A percentile compares a stretch with the other conserved stretches of the same genome.
These are phyloP conservation scores for Cercospora citrullina DNA, from an alignment of 2,329 filamentous ascomycete species.

Conservation along the genomic window DNA sequence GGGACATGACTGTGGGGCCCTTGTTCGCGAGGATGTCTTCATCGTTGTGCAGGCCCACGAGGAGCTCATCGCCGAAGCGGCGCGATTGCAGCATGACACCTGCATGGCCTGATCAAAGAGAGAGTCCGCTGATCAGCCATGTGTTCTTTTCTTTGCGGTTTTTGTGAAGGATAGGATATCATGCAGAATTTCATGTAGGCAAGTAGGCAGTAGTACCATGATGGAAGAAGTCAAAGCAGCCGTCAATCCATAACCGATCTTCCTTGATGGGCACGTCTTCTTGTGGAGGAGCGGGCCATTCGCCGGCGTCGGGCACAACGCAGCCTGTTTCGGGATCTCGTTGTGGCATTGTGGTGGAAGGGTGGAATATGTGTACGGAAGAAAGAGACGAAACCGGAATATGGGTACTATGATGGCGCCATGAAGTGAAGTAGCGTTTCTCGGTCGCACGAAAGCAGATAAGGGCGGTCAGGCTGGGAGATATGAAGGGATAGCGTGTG, in stretches of 20 bases:
- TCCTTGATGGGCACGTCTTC: constrained; percentile 59
- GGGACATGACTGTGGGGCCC: constrained; percentile 94
- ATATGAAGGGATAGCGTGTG: not conserved
- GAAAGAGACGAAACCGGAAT: not conserved
- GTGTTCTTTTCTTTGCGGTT: not conserved
- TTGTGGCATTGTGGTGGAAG: constrained; percentile 19
- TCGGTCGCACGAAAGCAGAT: not conserved
- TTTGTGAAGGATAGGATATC: not conserved
- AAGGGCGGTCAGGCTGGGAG: not conserved
- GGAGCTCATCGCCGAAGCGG: constrained; percentile 82
- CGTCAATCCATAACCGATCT: constrained; percentile 93
- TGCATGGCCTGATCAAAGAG: constrained; percentile 63
- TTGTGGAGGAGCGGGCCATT: constrained; percentile 67
- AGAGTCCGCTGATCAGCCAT: constrained; percentile 24
- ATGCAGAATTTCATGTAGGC: not conserved
- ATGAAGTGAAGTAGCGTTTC: not conserved
- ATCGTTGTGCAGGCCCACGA: constrained; percentile 92
- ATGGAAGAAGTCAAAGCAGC: constrained; percentile 99
- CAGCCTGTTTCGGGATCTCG: constrained; percentile 39
- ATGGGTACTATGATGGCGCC: not conserved
- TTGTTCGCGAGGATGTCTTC: constrained; percentile 96
- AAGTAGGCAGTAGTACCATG: constrained; percentile 55
- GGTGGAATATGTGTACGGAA: not conserved
- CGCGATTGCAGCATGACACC: constrained; percentile 96
- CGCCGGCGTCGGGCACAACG: constrained; percentile 53